phyloP scores from a whole-genome alignment of 106 monocot species.

The Alisma plantagoaquatica region DNA sequence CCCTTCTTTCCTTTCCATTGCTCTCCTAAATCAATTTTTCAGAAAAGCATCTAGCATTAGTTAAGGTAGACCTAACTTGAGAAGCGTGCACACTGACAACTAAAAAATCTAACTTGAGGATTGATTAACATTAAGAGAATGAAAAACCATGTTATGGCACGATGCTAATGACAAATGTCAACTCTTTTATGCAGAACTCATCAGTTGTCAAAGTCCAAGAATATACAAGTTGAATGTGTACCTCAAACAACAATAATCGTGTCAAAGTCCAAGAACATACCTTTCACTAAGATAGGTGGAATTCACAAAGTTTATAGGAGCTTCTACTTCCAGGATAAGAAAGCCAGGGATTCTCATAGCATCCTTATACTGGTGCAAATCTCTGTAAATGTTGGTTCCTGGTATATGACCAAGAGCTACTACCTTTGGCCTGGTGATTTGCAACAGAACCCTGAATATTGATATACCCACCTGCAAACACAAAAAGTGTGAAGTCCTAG shows the following conservation, averaged over 20 bases:
- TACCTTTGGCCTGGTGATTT: constrained; percentile 75
- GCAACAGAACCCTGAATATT: constrained; percentile 64
- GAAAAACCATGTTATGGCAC: not conserved
- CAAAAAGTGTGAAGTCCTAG: too few species aligned
- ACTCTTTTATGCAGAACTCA: too few species aligned
- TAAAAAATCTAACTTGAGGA: not conserved
- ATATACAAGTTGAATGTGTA: not conserved
- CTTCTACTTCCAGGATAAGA: constrained; percentile 62
- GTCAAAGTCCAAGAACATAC: constrained; percentile 10
- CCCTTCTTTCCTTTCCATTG: too few species aligned
- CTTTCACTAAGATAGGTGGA: constrained; percentile 75
- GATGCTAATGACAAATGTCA: not conserved
- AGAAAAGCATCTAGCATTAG: too few species aligned
- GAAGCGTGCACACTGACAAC: too few species aligned
- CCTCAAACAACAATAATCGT: not conserved
- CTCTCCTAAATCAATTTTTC: too few species aligned
- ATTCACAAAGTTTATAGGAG: constrained; percentile 86
- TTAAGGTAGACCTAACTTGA: too few species aligned
- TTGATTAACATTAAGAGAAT: not conserved
- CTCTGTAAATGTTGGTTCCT: constrained; percentile 61
- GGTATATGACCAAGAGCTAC: constrained; percentile 57
- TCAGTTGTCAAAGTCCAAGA: too few species aligned
- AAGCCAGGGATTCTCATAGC: constrained; percentile 65
- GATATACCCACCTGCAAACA: constrained; percentile 77
- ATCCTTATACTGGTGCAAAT: constrained; percentile 61